phyloP scores from a whole-genome alignment of 169 alveolate genomes.

The Plasmodium ovale region DNA sequence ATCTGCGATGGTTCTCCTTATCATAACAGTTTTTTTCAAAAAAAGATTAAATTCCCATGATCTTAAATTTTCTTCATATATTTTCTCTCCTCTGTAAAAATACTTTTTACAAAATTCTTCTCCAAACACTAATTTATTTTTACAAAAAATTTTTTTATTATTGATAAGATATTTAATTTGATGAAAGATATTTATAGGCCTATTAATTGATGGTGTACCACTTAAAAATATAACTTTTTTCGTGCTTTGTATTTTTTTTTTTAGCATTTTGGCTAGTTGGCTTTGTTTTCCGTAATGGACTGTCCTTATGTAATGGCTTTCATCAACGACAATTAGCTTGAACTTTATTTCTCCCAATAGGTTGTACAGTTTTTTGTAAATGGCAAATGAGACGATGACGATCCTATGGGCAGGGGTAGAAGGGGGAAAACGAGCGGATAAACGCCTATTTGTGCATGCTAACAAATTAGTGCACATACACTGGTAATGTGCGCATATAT shows the following conservation, averaged over 20 bases:
- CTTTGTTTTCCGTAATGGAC: constrained; percentile 66
- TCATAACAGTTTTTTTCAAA: constrained; percentile 62
- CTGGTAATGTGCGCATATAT: not conserved
- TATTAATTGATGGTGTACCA: constrained; percentile 63
- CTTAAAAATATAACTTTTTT: constrained; percentile 39
- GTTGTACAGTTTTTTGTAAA: constrained; percentile 32
- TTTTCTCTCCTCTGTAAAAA: constrained; percentile 44
- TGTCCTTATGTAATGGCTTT: constrained; percentile 46
- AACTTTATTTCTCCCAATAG: constrained; percentile 18
- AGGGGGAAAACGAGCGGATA: not conserved
- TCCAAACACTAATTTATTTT: constrained; percentile 47
- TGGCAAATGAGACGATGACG: constrained; percentile 38
- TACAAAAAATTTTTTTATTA: constrained; percentile 25
- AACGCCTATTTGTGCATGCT: not conserved
- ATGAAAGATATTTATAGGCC: constrained; percentile 65
- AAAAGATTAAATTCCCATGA: constrained; percentile 57
- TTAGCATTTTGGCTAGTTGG: constrained; percentile 35
- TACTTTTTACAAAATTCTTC: constrained; percentile 72
- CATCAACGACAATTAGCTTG: constrained; percentile 51
- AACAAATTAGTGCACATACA: not conserved
- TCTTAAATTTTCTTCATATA: constrained; percentile 64
- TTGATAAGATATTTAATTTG: constrained; percentile 55
- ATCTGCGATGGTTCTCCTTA: constrained; percentile 28
- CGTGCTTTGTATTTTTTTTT: constrained; percentile 19
- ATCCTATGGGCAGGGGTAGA: not conserved